A percentile compares a stretch with the other conserved stretches of the same genome.
These are phyloP conservation scores for Hymenoscyphus fraxineus DNA, from an alignment of 2,329 filamentous ascomycete species.

Conservation along the genomic window DNA sequence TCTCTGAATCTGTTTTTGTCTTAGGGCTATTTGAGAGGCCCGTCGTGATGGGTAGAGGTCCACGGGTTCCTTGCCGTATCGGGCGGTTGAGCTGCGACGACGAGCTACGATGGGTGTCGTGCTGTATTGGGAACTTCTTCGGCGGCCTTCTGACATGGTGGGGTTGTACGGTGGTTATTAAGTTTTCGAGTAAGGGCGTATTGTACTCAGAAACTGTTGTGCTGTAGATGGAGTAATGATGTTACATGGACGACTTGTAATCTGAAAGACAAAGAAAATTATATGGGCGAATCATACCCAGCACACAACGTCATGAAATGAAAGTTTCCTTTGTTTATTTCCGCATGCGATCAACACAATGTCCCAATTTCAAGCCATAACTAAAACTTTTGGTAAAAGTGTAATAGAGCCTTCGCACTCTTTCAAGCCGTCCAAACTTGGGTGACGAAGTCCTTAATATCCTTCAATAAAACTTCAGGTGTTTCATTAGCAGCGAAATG, in stretches of 20 bases:
- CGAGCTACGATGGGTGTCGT: background rate
- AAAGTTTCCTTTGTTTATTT: background rate
- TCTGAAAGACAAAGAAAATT: background rate
- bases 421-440: slow-evolving; percentile 30
- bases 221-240: background rate
- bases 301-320: background rate
- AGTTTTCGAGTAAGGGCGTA: background rate
- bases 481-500: slow-evolving; percentile 50
- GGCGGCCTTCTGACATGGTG: background rate
- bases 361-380: background rate
- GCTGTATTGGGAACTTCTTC: background rate
- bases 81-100: background rate
- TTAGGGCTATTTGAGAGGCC: background rate
- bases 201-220: background rate
- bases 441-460: slow-evolving; percentile 43
- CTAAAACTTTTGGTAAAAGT: background rate
- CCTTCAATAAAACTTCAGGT: slow-evolving; percentile 39
- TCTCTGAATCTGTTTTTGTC: background rate
- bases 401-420: background rate
- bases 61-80: background rate
- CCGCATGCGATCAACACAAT: background rate
- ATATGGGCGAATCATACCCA: background rate
- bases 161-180: background rate
- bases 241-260: background rate
- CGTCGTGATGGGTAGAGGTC: background rate